Evolutionary conservation across 1,284 basidiomycete genomes (phyloP).

Genomic region (Tylopilus sp.): DNA sequence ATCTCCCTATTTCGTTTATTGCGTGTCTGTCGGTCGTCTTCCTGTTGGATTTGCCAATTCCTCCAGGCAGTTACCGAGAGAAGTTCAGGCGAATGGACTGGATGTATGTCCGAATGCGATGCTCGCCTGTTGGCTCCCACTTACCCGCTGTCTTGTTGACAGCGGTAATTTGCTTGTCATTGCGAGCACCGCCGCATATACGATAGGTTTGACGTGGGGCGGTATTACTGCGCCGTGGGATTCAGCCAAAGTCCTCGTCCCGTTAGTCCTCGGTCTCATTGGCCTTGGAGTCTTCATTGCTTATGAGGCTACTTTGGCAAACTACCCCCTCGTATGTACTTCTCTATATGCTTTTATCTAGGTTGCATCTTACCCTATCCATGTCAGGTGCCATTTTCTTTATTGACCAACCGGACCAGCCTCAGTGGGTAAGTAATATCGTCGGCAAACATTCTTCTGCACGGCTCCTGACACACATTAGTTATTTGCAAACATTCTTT

Average conservation of each 20-base stretch:
- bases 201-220: conserved; percentile 16
- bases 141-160: not conserved
- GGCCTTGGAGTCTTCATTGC: conserved; percentile 10
- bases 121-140: not conserved
- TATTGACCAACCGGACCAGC: conserved; percentile 15
- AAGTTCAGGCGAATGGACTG: conserved; percentile 11
- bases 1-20: conserved; percentile 14
- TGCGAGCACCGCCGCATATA: conserved; percentile 10
- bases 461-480: not conserved
- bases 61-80: conserved; percentile 6
- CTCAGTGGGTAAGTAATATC: conserved; percentile 14
- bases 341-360: not conserved
- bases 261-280: conserved; percentile 14
- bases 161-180: conserved; percentile 18
- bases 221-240: conserved; percentile 15
- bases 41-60: conserved; percentile 13
- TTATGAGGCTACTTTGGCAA: conserved; percentile 15
- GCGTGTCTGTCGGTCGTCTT: conserved; percentile 4
- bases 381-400: conserved; percentile 12
- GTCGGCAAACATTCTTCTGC: not conserved
- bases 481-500: conserved; percentile 11
- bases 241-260: conserved; percentile 10
- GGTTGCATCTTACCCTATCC: not conserved
- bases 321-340: conserved; percentile 11
- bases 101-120: conserved; percentile 6